Conservation (phyloP, 116 monocot species). For the Trichopus zeylanicus region DNA sequence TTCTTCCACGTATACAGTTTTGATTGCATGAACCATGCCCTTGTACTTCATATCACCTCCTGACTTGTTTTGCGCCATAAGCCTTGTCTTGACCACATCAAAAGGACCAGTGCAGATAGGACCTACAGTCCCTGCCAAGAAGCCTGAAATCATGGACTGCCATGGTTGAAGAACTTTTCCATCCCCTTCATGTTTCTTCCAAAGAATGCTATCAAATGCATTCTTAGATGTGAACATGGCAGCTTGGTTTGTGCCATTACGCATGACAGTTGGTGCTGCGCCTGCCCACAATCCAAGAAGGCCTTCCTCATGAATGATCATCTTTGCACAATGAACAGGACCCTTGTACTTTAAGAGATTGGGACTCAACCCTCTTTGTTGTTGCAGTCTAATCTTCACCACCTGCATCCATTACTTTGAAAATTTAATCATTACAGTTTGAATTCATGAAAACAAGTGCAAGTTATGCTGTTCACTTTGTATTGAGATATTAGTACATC, state of each 20-base stretch:
- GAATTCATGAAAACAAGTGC: not conserved
- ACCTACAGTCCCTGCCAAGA: constrained; percentile 84
- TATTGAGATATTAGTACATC: too few species aligned
- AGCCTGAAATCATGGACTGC: constrained; percentile 98
- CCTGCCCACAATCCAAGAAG: constrained; percentile 86
- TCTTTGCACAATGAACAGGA: constrained; percentile 79
- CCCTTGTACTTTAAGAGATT: constrained; percentile 79
- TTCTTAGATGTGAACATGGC: constrained; percentile 98
- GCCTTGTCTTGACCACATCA: constrained; percentile 90
- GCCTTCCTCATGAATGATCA: constrained; percentile 77
- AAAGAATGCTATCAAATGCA: constrained; percentile 63
- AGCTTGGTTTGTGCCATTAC: constrained; percentile 94
- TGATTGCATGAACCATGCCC: constrained; percentile 86
- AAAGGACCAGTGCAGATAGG: constrained; percentile 91
- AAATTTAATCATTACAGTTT: not conserved
- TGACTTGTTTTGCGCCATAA: constrained; percentile 83
- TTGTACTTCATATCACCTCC: constrained; percentile 51
- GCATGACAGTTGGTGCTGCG: constrained; percentile 90
- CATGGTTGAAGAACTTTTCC: constrained; percentile 83
- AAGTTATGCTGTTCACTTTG: too few species aligned
- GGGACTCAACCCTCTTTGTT: constrained; percentile 64
- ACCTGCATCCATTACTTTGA: constrained; percentile 29
- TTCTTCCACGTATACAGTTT: constrained; percentile 72
- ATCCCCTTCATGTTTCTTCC: constrained; percentile 94
- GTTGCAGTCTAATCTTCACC: constrained; percentile 86